These are phyloP conservation scores for Zea luxurians DNA, from an alignment of 176 grass and related monocot species.

Conservation along the genomic window DNA sequence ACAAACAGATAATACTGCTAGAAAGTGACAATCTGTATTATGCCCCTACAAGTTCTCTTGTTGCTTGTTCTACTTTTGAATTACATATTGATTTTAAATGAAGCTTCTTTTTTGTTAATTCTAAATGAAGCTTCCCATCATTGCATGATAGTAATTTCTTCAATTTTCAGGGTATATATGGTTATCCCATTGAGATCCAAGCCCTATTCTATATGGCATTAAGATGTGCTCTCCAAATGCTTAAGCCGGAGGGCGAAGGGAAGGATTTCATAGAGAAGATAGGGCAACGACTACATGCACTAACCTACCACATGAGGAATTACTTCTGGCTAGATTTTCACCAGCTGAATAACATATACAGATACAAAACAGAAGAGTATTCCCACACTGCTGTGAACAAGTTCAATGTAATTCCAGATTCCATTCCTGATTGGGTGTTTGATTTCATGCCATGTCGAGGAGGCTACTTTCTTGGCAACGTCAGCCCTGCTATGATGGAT, in stretches of 20 bases:
- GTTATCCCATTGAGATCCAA: conserved; percentile 96
- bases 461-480: conserved; percentile 93
- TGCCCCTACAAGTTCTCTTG: not conserved
- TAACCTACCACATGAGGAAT: conserved; percentile 91
- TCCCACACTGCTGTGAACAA: conserved; percentile 97
- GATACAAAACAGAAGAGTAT: conserved; percentile 96
- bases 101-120: too few relatives aligned
- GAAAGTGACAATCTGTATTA: conserved; percentile 1
- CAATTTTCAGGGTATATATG: conserved; percentile 81
- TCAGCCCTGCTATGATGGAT: conserved; percentile 93
- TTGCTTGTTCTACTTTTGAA: not conserved
- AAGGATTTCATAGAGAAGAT: conserved; percentile 91
- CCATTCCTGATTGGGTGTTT: conserved; percentile 94
- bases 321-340: conserved; percentile 97
- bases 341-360: conserved; percentile 86
- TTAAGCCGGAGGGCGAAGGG: conserved; percentile 84
- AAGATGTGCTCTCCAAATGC: conserved; percentile 69
- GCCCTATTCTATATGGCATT: conserved; percentile 95
- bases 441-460: conserved; percentile 91
- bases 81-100: not conserved
- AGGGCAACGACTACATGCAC: conserved; percentile 67
- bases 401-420: conserved; percentile 96
- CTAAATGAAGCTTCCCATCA: not conserved
- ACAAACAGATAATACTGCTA: conserved; percentile 15
- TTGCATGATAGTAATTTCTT: conserved; percentile 8